These are phyloP conservation scores for Euryodendron excelsum DNA, from an alignment of 148 eudicot genomes.

Conservation along the genomic window DNA sequence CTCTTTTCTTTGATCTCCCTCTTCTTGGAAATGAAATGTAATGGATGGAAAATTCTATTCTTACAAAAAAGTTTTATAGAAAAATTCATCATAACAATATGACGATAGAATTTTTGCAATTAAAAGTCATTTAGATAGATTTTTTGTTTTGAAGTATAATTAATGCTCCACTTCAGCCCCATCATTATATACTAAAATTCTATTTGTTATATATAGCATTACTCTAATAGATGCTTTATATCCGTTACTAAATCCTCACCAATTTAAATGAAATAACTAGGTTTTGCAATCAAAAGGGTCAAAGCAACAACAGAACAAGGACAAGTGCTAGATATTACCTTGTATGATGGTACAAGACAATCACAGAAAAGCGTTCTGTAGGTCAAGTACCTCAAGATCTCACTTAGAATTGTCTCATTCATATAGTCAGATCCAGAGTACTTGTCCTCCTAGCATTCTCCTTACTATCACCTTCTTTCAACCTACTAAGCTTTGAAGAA, in stretches of 20 bases:
- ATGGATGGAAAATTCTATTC: no score
- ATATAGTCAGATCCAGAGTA: constrained; percentile 88
- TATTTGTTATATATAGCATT: neutral
- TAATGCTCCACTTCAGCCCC: no score
- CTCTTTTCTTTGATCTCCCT: no score
- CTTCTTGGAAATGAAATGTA: no score
- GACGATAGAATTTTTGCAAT: no score
- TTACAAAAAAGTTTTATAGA: no score
- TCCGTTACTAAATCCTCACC: neutral
- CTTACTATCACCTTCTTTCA: constrained; percentile 24
- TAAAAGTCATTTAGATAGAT: no score
- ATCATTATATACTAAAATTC: no score
- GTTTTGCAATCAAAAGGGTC: neutral
- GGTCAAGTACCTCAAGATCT: constrained; percentile 82
- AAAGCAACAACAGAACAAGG: neutral
- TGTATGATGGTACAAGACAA: constrained; percentile 29
- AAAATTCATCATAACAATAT: no score
- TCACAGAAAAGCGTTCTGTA: constrained; percentile 20
- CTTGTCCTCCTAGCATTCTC: constrained; percentile 44
- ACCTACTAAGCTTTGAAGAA: constrained; percentile 33
- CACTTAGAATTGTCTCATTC: constrained; percentile 69
- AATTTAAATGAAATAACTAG: neutral
- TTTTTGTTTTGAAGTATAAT: no score
- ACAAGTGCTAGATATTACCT: constrained; percentile 11
- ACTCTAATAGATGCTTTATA: neutral